These are phyloP conservation scores for Schoenoplectus triqueter DNA, from an alignment of 202 grass and related monocot species.

Conservation along the genomic window DNA sequence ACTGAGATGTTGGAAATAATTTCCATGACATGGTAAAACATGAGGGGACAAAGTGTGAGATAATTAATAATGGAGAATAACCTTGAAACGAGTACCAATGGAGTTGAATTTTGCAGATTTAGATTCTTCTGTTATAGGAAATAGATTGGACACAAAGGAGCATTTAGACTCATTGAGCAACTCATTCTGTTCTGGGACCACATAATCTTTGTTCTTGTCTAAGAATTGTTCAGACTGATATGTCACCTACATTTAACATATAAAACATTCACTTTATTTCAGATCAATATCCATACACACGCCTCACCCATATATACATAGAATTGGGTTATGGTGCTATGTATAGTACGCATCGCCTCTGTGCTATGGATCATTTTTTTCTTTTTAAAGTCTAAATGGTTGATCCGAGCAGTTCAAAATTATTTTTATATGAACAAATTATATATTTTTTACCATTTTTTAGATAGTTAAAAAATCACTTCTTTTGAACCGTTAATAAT, in stretches of 20 bases:
- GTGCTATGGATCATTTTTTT: too few species aligned
- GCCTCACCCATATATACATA: too few species aligned
- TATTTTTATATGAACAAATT: too few species aligned
- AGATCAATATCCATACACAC: neutral
- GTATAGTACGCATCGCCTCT: too few species aligned
- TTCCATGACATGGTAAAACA: slow-evolving; percentile 19
- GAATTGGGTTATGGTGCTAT: too few species aligned
- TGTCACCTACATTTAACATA: slow-evolving; percentile 57
- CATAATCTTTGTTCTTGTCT: slow-evolving; percentile 98
- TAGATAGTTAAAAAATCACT: too few species aligned
- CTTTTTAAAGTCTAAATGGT: too few species aligned
- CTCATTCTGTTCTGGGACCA: slow-evolving; percentile 86
- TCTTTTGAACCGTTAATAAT: too few species aligned
- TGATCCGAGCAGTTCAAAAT: too few species aligned
- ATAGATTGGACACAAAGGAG: slow-evolving; percentile 76
- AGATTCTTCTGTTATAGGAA: slow-evolving; percentile 82
- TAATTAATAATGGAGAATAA: slow-evolving; percentile 32
- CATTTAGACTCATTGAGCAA: slow-evolving; percentile 90
- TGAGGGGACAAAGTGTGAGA: neutral
- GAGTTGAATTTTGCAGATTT: slow-evolving; percentile 91
- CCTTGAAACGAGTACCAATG: slow-evolving; percentile 92
- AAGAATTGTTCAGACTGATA: slow-evolving; percentile 93
- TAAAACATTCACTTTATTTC: slow-evolving; percentile 33
- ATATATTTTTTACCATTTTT: too few species aligned
- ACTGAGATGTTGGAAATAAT: slow-evolving; percentile 36